Conservation (phyloP, 352 stramenopile species). For the Pythium brachiatum region DNA sequence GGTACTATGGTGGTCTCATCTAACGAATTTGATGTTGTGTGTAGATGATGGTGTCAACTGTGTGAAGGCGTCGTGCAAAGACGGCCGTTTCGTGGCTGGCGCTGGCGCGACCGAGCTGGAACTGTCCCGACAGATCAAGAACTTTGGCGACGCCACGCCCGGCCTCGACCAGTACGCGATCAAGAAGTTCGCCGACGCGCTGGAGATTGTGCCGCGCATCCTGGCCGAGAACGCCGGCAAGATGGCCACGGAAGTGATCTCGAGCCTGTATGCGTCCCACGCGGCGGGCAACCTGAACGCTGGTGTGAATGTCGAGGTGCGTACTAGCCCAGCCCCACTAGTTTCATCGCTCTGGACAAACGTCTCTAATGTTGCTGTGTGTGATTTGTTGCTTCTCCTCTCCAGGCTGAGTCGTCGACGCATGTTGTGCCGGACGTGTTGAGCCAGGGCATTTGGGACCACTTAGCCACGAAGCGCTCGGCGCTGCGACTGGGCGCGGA, state of each 20-base stretch:
- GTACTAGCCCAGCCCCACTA: constrained; percentile 6
- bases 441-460: constrained; percentile 88
- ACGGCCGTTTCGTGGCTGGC: constrained; percentile 94
- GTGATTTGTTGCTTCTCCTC: constrained; percentile 8
- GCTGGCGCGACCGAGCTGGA: constrained; percentile 96
- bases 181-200: constrained; percentile 97
- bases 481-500: constrained; percentile 97
- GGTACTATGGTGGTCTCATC: neutral
- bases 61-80: constrained; percentile 94
- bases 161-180: constrained; percentile 99
- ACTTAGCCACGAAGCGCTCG: constrained; percentile 95
- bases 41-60: constrained; percentile 97
- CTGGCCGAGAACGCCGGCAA: constrained; percentile 98
- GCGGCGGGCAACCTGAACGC: constrained; percentile 88
- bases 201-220: constrained; percentile 97
- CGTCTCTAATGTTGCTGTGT: neutral
- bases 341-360: neutral
- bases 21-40: neutral
- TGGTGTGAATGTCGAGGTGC: constrained; percentile 94
- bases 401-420: constrained; percentile 67
- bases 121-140: constrained; percentile 92
- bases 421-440: constrained; percentile 81
- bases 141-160: constrained; percentile 93
- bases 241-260: constrained; percentile 93
- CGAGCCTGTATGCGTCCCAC: constrained; percentile 93